Evolutionary conservation across 176 grass and related monocot species (phyloP).

Genomic region (Miscanthus lutarioriparius): DNA sequence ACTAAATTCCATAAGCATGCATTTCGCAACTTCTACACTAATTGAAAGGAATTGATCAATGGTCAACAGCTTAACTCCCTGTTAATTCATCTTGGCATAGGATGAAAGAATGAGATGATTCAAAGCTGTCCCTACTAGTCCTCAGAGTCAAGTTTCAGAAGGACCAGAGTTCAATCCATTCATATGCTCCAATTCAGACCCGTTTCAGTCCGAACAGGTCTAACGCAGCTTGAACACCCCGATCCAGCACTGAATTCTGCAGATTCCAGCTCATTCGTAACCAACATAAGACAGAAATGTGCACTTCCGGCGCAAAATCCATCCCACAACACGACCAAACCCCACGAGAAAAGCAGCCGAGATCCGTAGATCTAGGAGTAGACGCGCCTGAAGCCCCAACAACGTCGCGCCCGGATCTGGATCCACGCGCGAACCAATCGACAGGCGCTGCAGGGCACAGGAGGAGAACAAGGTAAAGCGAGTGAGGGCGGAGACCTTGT

Average conservation of each 20-base stretch:
- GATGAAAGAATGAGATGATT: background rate
- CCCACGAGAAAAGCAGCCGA: background rate
- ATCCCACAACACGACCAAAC: conserved; percentile 15
- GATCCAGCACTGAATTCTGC: background rate
- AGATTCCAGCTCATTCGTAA: background rate
- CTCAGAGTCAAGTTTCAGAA: conserved; percentile 5
- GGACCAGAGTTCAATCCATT: conserved; percentile 15
- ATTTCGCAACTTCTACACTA: background rate
- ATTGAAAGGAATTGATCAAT: background rate
- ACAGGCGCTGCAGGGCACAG: background rate
- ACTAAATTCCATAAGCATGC: background rate
- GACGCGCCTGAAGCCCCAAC: background rate
- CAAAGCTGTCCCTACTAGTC: background rate
- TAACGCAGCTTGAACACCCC: background rate
- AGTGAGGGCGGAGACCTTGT: conserved; percentile 56
- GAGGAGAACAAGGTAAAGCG: background rate
- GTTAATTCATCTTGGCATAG: conserved; percentile 1
- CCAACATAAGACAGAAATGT: conserved; percentile 7
- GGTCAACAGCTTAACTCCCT: background rate
- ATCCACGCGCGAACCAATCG: conserved; percentile 27
- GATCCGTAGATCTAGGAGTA: conserved; percentile 47
- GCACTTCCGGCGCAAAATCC: conserved; percentile 2
- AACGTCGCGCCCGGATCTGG: conserved; percentile 45
- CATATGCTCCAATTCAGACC: conserved; percentile 8
- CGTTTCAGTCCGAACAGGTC: background rate